Evolutionary conservation across 495 filamentous ascomycete genomes (phyloP), one percentile per base, ranked within the genome.

Genomic region (Talaromyces proteolyticus): DNA sequence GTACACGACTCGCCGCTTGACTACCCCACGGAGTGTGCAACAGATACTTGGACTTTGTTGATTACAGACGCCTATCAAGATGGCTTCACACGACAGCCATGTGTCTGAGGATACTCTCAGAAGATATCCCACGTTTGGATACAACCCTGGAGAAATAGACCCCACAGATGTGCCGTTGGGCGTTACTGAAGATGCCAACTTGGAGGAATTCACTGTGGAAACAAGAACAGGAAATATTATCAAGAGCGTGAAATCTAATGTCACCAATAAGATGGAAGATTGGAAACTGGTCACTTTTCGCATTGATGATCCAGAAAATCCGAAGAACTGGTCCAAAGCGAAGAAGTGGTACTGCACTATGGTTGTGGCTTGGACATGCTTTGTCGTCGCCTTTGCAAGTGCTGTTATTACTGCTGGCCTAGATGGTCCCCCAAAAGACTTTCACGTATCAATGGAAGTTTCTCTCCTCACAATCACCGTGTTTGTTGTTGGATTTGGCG

Each of bases 401-500:
- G 58, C 80, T 77, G 51, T 85, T 64, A 54, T 82, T 73, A 91
- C 88, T 0, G 74, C 88, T 11, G 86, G 85, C 49, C 63, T 91
- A 16, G 65, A 60, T 20, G 80, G 80, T 5, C 79, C 87, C 1
- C 60, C 72, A 19, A 54, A 79, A 14, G 69, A 76, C 18, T 89
- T 91, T 52, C 42, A 73, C 43, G 78, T 88, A 50, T 80, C 79
- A 41, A 61, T 76, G 6, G 85, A 88, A 66, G 85, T 85, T 11
- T 78, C 81, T 34, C 63, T 89, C 12, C 63, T 92, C 1, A 74
- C 69, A 36, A 79, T 92, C 38, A 84, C 85, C 0, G 66, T 90
- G 1, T 91, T 92, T 53, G 88, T 91, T 16, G 69, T 91, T 52
- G 88, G 88, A 16, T 91, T 91, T 57, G 87, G 86, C 57, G 64